phyloP scores from a whole-genome alignment of 352 stramenopile genomes.

The Globisporangium cylindrosporum region DNA sequence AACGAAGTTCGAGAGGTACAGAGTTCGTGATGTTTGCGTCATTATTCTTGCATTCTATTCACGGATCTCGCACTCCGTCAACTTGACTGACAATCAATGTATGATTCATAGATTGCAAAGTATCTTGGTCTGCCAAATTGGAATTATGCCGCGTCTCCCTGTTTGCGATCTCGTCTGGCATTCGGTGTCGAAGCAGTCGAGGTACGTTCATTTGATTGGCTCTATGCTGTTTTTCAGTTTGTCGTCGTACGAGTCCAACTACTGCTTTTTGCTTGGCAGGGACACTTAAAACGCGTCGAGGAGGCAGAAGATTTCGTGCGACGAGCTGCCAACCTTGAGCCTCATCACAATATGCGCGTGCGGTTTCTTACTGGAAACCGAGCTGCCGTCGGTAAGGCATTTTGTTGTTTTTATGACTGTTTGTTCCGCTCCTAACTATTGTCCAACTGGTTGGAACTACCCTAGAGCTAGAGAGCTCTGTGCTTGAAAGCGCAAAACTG shows the following conservation, averaged over 20 bases:
- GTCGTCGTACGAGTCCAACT: not conserved
- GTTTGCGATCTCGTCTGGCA: conserved; percentile 92
- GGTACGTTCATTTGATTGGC: conserved; percentile 25
- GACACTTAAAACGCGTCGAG: conserved; percentile 71
- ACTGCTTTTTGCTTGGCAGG: conserved; percentile 20
- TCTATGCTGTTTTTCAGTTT: not conserved
- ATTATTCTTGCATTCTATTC: not conserved
- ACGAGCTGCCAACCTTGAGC: conserved; percentile 32
- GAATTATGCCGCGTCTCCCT: conserved; percentile 95
- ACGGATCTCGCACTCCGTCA: not conserved
- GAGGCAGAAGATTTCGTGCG: conserved; percentile 65
- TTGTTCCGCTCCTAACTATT: not conserved
- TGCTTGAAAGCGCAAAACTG: conserved; percentile 25
- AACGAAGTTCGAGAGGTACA: conserved; percentile 73
- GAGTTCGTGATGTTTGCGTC: not conserved
- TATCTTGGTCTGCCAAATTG: conserved; percentile 94
- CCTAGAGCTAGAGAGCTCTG: conserved; percentile 41
- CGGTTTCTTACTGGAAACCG: conserved; percentile 72
- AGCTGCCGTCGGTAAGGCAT: conserved; percentile 54
- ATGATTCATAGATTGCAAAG: conserved; percentile 56
- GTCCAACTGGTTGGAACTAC: not conserved
- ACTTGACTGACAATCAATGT: not conserved
- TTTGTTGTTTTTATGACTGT: not conserved
- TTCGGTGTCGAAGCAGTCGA: conserved; percentile 92
- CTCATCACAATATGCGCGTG: conserved; percentile 66